phyloP scores from a whole-genome alignment of 169 alveolate genomes.

The Sarcocystis neurona region DNA sequence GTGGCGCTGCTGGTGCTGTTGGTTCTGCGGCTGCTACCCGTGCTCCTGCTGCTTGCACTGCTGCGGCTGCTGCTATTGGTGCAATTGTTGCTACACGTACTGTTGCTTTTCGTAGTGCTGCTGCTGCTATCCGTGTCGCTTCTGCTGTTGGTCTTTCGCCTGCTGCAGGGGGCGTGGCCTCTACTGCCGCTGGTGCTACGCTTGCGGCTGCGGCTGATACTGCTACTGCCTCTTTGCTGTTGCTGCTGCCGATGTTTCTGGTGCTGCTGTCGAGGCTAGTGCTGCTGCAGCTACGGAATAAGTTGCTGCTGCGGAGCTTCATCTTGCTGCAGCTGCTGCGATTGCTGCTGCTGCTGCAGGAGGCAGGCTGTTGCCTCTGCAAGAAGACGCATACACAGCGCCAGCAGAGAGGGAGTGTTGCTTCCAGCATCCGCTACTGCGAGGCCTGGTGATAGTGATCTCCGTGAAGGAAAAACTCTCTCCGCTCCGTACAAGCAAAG shows the following conservation, averaged over 20 bases:
- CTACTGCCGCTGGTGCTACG: not conserved
- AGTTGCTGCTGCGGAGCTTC: not conserved
- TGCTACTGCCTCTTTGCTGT: not conserved
- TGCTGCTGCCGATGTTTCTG: not conserved
- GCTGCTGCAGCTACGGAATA: too few relatives aligned
- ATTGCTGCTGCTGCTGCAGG: not conserved
- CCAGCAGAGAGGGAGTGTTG: not conserved
- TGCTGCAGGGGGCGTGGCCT: not conserved
- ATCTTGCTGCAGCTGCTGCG: not conserved
- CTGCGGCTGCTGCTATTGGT: too few relatives aligned
- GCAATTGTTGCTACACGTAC: not conserved
- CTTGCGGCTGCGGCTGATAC: too few relatives aligned
- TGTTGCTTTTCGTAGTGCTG: not conserved
- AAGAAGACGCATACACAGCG: slow-evolving; percentile 7
- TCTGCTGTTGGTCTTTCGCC: not conserved
- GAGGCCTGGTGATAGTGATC: slow-evolving; percentile 12
- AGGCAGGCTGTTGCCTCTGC: not conserved
- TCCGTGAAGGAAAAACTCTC: slow-evolving; percentile 17
- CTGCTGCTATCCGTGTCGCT: not conserved
- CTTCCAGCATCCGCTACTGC: slow-evolving; percentile 16
- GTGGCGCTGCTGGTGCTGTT: too few relatives aligned
- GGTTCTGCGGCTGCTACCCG: too few relatives aligned
- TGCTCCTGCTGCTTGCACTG: too few relatives aligned
- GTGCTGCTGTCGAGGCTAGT: not conserved
- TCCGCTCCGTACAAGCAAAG: not conserved